These are phyloP conservation scores for Monilinia fructigena DNA, from an alignment of 2,329 filamentous ascomycete genomes.

Conservation along the genomic window DNA sequence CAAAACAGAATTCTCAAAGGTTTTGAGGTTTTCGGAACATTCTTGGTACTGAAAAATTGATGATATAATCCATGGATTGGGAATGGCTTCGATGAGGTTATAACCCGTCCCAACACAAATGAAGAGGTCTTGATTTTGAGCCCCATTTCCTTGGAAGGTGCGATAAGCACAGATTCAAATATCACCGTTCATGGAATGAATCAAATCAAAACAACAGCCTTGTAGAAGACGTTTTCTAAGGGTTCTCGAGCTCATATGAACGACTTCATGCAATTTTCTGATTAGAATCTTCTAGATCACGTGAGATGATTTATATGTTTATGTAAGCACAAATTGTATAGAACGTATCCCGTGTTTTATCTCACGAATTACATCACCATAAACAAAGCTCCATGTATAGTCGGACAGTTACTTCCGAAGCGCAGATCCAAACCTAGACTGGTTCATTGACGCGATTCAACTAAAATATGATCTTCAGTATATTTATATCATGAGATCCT, in stretches of 20 bases:
- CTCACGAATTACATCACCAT: constrained; percentile 9
- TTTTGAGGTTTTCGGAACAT: constrained; percentile 37
- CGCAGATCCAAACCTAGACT: neutral
- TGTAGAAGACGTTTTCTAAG: neutral
- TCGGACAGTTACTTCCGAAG: neutral
- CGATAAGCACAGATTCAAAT: neutral
- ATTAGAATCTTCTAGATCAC: neutral
- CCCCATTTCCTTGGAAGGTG: neutral
- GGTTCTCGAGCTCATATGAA: neutral
- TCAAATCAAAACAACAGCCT: neutral
- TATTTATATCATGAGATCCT: constrained; percentile 2
- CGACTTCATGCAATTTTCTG: constrained; percentile 1
- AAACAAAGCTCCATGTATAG: neutral
- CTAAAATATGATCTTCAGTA: constrained; percentile 4
- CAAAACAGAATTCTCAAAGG: constrained; percentile 88
- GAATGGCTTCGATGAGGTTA: constrained; percentile 4
- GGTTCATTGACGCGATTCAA: neutral
- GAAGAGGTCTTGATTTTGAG: constrained; percentile 12
- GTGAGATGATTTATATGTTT: neutral
- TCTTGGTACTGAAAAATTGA: constrained; percentile 25
- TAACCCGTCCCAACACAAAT: constrained; percentile 9
- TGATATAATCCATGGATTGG: constrained; percentile 7
- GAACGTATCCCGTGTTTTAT: neutral
- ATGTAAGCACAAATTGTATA: constrained; percentile 2
- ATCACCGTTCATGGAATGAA: neutral